These are phyloP conservation scores for Phyllosticta ampelicida DNA, from an alignment of 2,329 filamentous ascomycete genomes.

Conservation along the genomic window DNA sequence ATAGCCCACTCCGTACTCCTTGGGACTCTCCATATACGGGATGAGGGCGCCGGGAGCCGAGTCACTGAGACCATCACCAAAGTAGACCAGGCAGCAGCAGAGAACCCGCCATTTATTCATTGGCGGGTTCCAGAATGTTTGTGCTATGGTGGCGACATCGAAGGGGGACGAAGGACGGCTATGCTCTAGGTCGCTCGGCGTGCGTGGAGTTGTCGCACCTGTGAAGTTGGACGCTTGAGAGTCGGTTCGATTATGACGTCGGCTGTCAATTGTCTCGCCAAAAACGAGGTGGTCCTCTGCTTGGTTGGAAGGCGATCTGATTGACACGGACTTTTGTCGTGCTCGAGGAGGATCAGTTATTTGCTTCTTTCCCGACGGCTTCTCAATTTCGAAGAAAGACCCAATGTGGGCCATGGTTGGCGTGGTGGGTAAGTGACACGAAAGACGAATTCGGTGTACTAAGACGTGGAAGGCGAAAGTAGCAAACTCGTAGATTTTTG, in stretches of 20 bases:
- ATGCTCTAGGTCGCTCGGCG: constrained; percentile 35
- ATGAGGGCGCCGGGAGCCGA: constrained; percentile 61
- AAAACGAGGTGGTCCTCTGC: constrained; percentile 6
- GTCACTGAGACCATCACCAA: constrained; percentile 64
- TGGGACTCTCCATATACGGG: constrained; percentile 60
- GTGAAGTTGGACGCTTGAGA: not conserved
- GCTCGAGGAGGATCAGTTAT: not conserved
- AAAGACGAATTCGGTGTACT: not conserved
- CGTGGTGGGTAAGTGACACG: not conserved
- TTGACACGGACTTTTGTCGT: not conserved
- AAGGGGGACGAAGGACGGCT: constrained; percentile 42
- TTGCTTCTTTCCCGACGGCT: not conserved
- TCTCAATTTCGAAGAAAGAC: constrained; percentile 4
- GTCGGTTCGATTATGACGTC: not conserved
- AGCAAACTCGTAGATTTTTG: not conserved
- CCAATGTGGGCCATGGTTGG: not conserved
- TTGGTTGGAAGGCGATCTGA: not conserved
- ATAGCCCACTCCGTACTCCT: constrained; percentile 64
- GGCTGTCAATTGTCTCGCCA: not conserved
- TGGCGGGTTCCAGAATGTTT: constrained; percentile 45
- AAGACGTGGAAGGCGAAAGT: not conserved
- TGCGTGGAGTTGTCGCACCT: constrained; percentile 14
- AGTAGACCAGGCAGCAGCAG: constrained; percentile 48
- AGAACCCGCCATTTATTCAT: constrained; percentile 63
- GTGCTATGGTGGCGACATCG: constrained; percentile 37